Evolutionary conservation across 768 basidiomycete genomes (phyloP), one percentile per base, ranked within the genome.

Genomic region (Trametes gibbosa): DNA sequence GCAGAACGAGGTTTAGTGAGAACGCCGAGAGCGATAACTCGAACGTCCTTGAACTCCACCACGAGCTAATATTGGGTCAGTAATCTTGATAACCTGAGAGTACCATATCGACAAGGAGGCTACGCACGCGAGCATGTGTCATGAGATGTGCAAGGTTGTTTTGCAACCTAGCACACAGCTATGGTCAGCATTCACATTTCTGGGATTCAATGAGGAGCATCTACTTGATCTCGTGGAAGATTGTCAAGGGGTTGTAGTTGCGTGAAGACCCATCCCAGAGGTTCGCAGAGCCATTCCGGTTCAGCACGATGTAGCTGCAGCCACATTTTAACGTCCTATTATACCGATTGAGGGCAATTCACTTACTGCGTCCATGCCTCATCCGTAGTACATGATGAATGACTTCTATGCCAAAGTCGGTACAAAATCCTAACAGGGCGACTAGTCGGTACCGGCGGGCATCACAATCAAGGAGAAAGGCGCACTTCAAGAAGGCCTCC

Each of bases 281-380:
- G 66, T 90, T 92, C 3, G 85, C 87, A 29, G 86, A 79, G 34
- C 88, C 89, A 65, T 85, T 89, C 50, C 88, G 85, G 66, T 89
- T 90, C 58, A 93, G 69, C 23, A 87, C 80, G 58, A 92, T 78
- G 63, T 90, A 92, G 69, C 89, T 89, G 63, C 50, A 29, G 19
- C 14, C n/a, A 9, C 12, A 17, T 17, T 41, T 62, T 19, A 41
- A 14, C 25, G 6, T 1, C 14, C 19, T 9, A 10, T n/a, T n/a
- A 37, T 10, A 0, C 48, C 17, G 46, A 12, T 0, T 54, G 17
- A 10, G n/a, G n/a, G 4, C 13, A 55, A 34, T 16, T 16, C 25
- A 51, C 76, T 65, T 69, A 90, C 87, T 84, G 90, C 49, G 90
- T 92, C 90, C 91, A 93, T 21, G 89, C 76, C 72, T 93, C 92